Percentiles rank a stretch among this genome's conserved stretches.
Evolutionary conservation across 192 early-diverging fungal genomes (phyloP).

Genomic region (Entomortierella parvispora): DNA sequence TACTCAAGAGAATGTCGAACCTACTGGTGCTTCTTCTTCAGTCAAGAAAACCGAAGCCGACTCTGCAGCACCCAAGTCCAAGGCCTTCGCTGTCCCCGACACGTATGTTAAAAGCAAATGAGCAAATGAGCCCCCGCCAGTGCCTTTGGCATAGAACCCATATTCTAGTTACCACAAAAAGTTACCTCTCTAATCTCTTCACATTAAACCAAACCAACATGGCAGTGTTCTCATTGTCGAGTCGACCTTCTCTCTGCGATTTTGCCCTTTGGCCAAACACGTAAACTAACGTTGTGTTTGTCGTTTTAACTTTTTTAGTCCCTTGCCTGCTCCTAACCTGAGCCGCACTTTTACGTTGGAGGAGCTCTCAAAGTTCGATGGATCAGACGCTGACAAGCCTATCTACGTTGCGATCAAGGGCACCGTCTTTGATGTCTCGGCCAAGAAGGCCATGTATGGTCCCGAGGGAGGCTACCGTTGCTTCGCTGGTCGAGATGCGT

Average conservation of each 20-base stretch:
- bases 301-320: slow-evolving; percentile 7
- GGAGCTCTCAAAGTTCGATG: slow-evolving; percentile 62
- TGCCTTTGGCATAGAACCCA: no score
- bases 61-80: slow-evolving; percentile 30
- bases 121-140: no score
- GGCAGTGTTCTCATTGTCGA: no score
- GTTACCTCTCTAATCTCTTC: no score
- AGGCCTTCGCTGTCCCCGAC: slow-evolving; percentile 43
- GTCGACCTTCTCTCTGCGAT: background rate
- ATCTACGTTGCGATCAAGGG: slow-evolving; percentile 91
- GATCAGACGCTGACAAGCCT: slow-evolving; percentile 61
- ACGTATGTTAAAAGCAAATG: slow-evolving; percentile 22
- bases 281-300: background rate
- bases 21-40: background rate
- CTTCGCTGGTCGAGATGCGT: slow-evolving; percentile 88
- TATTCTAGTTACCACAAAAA: no score
- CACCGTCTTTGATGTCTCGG: slow-evolving; percentile 80
- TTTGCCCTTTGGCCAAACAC: background rate
- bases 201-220: no score
- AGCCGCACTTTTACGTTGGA: slow-evolving; percentile 15
- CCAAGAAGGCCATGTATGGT: slow-evolving; percentile 70
- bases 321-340: slow-evolving; percentile 35
- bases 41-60: background rate
- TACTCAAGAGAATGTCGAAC: no score
- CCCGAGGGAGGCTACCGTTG: slow-evolving; percentile 73